These are phyloP conservation scores for Rhynchospora pubera DNA, from an alignment of 176 grass and related monocot genomes.

Conservation along the genomic window DNA sequence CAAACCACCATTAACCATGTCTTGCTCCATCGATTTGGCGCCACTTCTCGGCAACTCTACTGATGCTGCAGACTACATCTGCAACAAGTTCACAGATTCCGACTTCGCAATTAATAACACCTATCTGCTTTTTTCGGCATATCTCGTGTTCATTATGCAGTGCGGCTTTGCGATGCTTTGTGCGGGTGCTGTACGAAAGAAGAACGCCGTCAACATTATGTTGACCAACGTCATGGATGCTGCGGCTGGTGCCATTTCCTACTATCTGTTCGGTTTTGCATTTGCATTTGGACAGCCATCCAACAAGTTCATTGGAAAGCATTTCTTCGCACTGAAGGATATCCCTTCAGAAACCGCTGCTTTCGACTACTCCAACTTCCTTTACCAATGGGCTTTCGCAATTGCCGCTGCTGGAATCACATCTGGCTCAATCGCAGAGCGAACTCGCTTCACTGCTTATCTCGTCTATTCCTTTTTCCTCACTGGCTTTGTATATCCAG, in stretches of 20 bases:
- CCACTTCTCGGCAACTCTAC: conserved; percentile 19
- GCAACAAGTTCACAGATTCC: conserved; percentile 27
- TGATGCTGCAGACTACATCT: conserved; percentile 34
- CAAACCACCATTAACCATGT: conserved; percentile 8
- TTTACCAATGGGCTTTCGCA: conserved; percentile 36
- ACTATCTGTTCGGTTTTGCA: conserved; percentile 36
- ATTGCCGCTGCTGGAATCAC: conserved; percentile 34
- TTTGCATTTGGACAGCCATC: conserved; percentile 37
- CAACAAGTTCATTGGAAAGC: conserved; percentile 31
- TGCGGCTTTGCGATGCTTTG: conserved; percentile 39
- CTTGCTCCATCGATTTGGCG: conserved; percentile 9
- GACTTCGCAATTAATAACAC: conserved; percentile 30
- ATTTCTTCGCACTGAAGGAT: conserved; percentile 32
- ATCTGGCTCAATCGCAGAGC: conserved; percentile 36
- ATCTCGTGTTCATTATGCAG: conserved; percentile 36
- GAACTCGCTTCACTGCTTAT: conserved; percentile 29
- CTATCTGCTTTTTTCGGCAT: conserved; percentile 40
- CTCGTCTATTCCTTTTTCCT: conserved; percentile 33
- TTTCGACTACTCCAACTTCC: conserved; percentile 32
- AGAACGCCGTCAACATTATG: conserved; percentile 44
- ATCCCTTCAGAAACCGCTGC: not conserved
- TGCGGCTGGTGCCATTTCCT: conserved; percentile 24
- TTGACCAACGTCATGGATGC: conserved; percentile 34
- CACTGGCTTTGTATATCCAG: conserved; percentile 35
- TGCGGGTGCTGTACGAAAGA: conserved; percentile 24